A percentile compares a stretch with the other conserved stretches of the same genome.
These are phyloP conservation scores for Amyloporia xantha DNA, from an alignment of 768 basidiomycete genomes.

Conservation along the genomic window DNA sequence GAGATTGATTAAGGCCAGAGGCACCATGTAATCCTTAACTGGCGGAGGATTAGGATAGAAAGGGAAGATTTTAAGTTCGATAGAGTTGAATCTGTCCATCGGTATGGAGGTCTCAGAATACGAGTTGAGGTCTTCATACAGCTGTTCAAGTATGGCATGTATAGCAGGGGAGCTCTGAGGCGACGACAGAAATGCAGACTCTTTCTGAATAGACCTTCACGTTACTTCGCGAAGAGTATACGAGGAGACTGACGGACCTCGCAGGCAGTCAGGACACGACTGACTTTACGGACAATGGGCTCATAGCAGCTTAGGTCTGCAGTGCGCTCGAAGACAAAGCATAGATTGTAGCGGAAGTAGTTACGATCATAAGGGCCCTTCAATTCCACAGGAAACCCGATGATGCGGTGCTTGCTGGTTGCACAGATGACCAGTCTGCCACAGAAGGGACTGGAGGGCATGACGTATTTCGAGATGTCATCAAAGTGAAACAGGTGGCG, in stretches of 20 bases:
- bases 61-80: conserved; percentile 94
- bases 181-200: conserved; percentile 82
- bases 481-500: conserved; percentile 78
- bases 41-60: conserved; percentile 91
- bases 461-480: conserved; percentile 90
- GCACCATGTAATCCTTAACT: conserved; percentile 94
- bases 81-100: conserved; percentile 87
- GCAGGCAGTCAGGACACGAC: conserved; percentile 78
- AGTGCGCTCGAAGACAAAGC: conserved; percentile 90
- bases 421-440: conserved; percentile 86
- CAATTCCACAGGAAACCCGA: conserved; percentile 86
- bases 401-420: conserved; percentile 74
- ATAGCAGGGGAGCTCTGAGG: conserved; percentile 59
- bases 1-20: conserved; percentile 81
- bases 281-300: conserved; percentile 90
- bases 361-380: conserved; percentile 72
- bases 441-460: conserved; percentile 80
- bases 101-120: conserved; percentile 94
- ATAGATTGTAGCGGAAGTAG: conserved; percentile 90
- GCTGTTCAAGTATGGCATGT: conserved; percentile 84
- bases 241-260: conserved; percentile 53
- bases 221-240: neutral
- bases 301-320: conserved; percentile 95
- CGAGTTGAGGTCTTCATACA: conserved; percentile 95
- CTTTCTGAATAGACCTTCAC: conserved; percentile 47